These are phyloP conservation scores for Colletotrichum limetticola DNA, from an alignment of 2,329 filamentous ascomycete species.

Conservation along the genomic window DNA sequence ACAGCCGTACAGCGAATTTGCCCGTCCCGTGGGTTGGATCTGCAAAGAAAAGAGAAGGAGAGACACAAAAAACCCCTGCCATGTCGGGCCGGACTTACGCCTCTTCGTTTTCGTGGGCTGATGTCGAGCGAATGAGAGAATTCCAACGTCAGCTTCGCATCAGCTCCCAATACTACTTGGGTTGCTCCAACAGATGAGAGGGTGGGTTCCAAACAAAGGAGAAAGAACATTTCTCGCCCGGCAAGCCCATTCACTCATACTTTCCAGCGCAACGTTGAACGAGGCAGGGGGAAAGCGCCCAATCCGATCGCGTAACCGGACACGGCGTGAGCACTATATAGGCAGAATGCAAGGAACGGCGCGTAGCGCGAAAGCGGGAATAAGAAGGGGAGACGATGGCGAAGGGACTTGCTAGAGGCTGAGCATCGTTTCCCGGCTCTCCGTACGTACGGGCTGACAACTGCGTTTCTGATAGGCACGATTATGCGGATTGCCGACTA, in stretches of 20 bases:
- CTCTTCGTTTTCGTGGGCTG: conserved; percentile 20
- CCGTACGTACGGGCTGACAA: background rate
- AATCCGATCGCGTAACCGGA: conserved; percentile 14
- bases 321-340: conserved; percentile 6
- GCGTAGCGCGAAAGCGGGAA: background rate
- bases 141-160: conserved; percentile 2
- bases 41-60: background rate
- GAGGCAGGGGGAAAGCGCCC: background rate
- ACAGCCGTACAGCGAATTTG: background rate
- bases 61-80: background rate
- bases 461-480: conserved; percentile 27
- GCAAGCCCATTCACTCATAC: background rate
- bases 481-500: conserved; percentile 30
- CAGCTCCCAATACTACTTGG: background rate
- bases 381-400: too few species aligned
- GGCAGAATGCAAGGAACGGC: conserved; percentile 22
- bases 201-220: background rate
- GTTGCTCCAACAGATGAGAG: background rate
- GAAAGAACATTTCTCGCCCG: background rate
- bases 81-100: background rate
- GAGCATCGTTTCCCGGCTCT: background rate
- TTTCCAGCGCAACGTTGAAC: background rate
- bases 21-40: background rate
- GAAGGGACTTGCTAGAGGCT: background rate
- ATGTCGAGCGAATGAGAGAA: background rate